Base-by-base conservation (phyloP, 2,329 filamentous ascomycete genomes). In the Aureobasidium sp. region DNA sequence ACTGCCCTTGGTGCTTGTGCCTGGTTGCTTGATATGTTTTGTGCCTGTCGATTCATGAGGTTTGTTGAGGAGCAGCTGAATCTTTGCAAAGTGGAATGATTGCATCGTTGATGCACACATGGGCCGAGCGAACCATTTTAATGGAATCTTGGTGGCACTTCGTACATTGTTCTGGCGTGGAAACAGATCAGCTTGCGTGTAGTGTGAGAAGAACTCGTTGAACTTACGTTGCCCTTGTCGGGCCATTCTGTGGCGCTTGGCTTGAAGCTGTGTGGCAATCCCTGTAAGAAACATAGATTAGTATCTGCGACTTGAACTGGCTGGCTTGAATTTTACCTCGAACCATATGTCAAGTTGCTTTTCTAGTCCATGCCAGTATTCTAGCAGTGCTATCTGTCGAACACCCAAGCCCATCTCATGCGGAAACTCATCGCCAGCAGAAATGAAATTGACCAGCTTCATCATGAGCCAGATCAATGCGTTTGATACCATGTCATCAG, bases 101-200 rank as follows among this genome's bases (percentile, higher is more conserved):
- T 87, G 84, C 79, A 87, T 87, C 1, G 84, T 84, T 2, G 84
- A 84, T 0, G 82, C 84, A 71, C 84, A 88, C 78, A 87, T 82
- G 0, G 84, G 79, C 0, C 84, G 76, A 58, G 80, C 80, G 70
- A 85, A 87, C 84, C 85, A 88, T 14, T 86, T 78, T 68, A 86
- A 82, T 72, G 78, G 70, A 29, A 69, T 65, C 37, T 62, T 64
- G 41, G 61, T 37, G 11, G 31, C 56, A 22, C 39, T 63, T 66
- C n/a, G 69, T 67, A 5, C 60, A 14, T 41, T 57, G 22, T 27
- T 55, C 61, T 52, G 37, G 8, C 11, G 20, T n/a, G 1, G 17
- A 15, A 15, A 11, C 11, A 25, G 31, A n/a, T 61, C 27, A 61
- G 59, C 29, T 17, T n/a, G 31, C 31, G 45, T 11, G 29, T 25